phyloP scores from a whole-genome alignment of 305 asterid species.

The Fraxinus ornus region DNA sequence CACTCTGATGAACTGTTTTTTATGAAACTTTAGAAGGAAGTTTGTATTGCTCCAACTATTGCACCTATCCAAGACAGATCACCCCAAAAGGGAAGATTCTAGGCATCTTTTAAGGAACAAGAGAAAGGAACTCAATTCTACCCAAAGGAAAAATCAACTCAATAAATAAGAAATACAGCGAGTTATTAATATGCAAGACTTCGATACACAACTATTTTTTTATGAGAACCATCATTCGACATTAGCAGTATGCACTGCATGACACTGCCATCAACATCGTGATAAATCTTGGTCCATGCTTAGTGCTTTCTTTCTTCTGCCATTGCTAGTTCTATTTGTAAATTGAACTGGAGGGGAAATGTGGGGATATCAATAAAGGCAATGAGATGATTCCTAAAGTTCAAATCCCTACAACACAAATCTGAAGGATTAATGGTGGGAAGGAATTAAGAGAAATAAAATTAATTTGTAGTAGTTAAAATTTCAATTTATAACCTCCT shows the following conservation, averaged over 20 bases:
- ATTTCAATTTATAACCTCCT: neutral
- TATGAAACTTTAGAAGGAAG: neutral
- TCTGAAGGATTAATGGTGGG: neutral
- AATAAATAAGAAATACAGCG: neutral
- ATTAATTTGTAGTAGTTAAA: neutral
- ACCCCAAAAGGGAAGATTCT: neutral
- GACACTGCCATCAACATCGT: neutral
- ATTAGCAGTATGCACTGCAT: neutral
- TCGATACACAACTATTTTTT: neutral
- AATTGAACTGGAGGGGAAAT: neutral
- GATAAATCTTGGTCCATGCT: neutral
- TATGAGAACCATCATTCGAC: neutral
- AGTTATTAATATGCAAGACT: neutral
- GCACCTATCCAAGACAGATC: conserved; percentile 2
- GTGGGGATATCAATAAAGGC: neutral
- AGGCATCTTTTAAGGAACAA: neutral
- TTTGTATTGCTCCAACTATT: conserved; percentile 12
- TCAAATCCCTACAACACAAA: neutral
- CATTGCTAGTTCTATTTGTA: neutral
- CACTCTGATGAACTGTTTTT: conserved; percentile 17
- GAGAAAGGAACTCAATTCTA: neutral
- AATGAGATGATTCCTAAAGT: neutral
- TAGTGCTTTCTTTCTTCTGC: neutral
- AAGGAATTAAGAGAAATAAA: neutral
- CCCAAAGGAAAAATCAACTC: neutral